Evolutionary conservation across 2,329 filamentous ascomycete species (phyloP).

Genomic region (Talaromyces sp.): DNA sequence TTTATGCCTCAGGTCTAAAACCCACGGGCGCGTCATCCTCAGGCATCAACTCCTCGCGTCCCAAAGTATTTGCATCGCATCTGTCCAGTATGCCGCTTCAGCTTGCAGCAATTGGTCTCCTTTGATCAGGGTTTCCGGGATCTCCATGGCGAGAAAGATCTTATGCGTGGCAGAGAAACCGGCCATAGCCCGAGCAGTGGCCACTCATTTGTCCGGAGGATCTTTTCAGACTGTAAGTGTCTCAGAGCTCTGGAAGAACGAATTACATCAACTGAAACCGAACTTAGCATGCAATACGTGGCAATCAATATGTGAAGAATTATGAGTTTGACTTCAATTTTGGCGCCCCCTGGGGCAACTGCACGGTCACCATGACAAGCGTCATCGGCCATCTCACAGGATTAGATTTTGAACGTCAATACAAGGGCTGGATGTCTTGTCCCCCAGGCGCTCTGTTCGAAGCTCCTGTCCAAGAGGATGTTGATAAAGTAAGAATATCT

Average conservation of each 20-base stretch:
- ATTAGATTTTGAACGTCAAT: slow-evolving; percentile 74
- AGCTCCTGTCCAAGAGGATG: slow-evolving; percentile 69
- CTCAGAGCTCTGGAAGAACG: background rate
- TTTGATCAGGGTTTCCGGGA: slow-evolving; percentile 10
- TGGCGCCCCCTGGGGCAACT: slow-evolving; percentile 74
- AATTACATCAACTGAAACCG: slow-evolving; percentile 20
- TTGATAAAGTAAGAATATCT: slow-evolving; percentile 61
- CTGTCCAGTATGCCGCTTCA: slow-evolving; percentile 9
- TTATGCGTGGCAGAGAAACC: slow-evolving; percentile 86
- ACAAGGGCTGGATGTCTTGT: slow-evolving; percentile 79
- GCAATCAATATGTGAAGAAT: slow-evolving; percentile 84
- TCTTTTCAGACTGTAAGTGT: slow-evolving; percentile 66
- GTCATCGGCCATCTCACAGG: slow-evolving; percentile 85
- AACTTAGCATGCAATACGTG: slow-evolving; percentile 65
- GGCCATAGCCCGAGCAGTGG: slow-evolving; percentile 93
- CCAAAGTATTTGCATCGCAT: slow-evolving; percentile 17
- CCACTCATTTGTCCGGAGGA: slow-evolving; percentile 83
- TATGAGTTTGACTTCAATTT: slow-evolving; percentile 93
- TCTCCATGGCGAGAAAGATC: slow-evolving; percentile 56
- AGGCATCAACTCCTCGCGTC: slow-evolving; percentile 10
- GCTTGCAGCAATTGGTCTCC: slow-evolving; percentile 9
- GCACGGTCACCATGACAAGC: slow-evolving; percentile 88
- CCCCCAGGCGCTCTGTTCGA: slow-evolving; percentile 79
- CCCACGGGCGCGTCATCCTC: too few relatives aligned
- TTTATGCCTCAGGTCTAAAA: too few relatives aligned